Evolutionary conservation across 192 early-diverging fungal genomes (phyloP).

Genomic region (Geranomyces michiganensis): DNA sequence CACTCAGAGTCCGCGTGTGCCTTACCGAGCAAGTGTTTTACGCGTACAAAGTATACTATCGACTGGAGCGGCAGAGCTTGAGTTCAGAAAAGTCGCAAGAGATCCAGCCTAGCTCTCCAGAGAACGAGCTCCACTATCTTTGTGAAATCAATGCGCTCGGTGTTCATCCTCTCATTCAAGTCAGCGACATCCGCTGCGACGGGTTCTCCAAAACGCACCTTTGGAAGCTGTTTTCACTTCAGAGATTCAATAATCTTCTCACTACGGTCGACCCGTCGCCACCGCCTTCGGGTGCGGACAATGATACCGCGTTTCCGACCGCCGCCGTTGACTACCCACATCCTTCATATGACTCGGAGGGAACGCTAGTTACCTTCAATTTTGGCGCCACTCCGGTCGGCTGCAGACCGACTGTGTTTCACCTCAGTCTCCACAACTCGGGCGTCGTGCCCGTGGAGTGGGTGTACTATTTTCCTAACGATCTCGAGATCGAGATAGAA

Average conservation of each 20-base stretch:
- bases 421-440: constrained; percentile 52
- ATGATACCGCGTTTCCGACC: constrained; percentile 31
- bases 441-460: constrained; percentile 64
- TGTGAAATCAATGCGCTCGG: constrained; percentile 48
- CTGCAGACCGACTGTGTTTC: constrained; percentile 38
- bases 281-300: neutral
- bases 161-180: constrained; percentile 54
- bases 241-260: constrained; percentile 49
- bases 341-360: neutral
- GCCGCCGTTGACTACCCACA: constrained; percentile 11
- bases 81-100: neutral
- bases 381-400: constrained; percentile 55
- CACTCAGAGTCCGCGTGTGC: constrained; percentile 46
- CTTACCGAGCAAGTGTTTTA: constrained; percentile 42
- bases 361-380: constrained; percentile 49
- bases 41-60: constrained; percentile 45
- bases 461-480: constrained; percentile 59
- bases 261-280: constrained; percentile 18
- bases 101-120: neutral
- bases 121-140: constrained; percentile 28
- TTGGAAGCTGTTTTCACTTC: constrained; percentile 57
- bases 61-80: constrained; percentile 29
- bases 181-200: constrained; percentile 56
- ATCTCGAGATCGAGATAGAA: constrained; percentile 59
- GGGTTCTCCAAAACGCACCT: constrained; percentile 47